phyloP scores from a whole-genome alignment of 2,329 filamentous ascomycete species.

The Aspergillus fijiensis region DNA sequence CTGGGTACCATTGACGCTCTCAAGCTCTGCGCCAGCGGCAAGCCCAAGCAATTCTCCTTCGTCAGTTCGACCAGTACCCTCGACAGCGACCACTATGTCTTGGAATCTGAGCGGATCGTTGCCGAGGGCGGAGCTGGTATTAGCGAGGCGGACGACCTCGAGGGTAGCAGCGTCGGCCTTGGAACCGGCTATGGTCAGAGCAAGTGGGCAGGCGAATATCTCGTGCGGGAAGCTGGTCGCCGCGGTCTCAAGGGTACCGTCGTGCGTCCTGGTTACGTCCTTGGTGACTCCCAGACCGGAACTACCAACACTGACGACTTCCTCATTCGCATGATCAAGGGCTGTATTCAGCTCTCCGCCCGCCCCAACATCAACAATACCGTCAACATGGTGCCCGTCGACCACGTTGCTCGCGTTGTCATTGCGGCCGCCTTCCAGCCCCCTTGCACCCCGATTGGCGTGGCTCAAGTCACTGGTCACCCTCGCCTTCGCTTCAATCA shows the following conservation, averaged over 20 bases:
- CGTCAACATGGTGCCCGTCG: slow-evolving; percentile 85
- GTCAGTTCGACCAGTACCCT: slow-evolving; percentile 80
- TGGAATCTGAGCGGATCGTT: slow-evolving; percentile 65
- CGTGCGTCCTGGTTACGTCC: slow-evolving; percentile 80
- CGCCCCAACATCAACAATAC: slow-evolving; percentile 80
- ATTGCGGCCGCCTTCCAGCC: slow-evolving; percentile 70
- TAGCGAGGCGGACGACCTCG: slow-evolving; percentile 73
- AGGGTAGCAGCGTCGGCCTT: slow-evolving; percentile 72
- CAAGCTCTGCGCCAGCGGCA: slow-evolving; percentile 71
- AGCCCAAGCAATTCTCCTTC: slow-evolving; percentile 76
- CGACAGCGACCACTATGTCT: slow-evolving; percentile 77
- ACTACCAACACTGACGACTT: slow-evolving; percentile 82
- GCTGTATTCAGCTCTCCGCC: slow-evolving; percentile 73
- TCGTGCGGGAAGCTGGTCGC: slow-evolving; percentile 74
- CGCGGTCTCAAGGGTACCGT: slow-evolving; percentile 74
- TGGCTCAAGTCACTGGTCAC: slow-evolving; percentile 77
- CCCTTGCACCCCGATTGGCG: slow-evolving; percentile 54
- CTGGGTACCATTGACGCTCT: slow-evolving; percentile 75
- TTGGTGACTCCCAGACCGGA: slow-evolving; percentile 70
- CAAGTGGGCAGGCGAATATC: slow-evolving; percentile 76
- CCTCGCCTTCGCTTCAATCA: slow-evolving; percentile 76
- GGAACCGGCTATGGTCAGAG: slow-evolving; percentile 87
- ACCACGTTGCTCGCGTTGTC: slow-evolving; percentile 78
- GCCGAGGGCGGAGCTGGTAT: slow-evolving; percentile 64
- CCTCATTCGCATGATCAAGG: slow-evolving; percentile 80